phyloP scores from a whole-genome alignment of 2,329 filamentous ascomycete genomes.

The Verticillium nubilum region DNA sequence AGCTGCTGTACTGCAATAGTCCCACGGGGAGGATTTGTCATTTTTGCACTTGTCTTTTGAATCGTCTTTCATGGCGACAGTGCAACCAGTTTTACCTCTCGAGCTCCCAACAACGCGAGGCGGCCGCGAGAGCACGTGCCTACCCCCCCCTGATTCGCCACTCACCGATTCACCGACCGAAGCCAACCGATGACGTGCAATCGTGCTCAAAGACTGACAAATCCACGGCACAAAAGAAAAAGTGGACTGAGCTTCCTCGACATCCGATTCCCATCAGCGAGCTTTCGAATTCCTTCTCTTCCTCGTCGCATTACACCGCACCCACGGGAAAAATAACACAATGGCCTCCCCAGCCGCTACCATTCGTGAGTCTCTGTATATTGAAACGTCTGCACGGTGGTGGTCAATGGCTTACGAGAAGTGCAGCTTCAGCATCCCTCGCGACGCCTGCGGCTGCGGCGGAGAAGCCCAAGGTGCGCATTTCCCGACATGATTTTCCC shows the following conservation, averaged over 20 bases:
- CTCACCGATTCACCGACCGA: neutral
- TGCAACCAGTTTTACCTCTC: too few relatives aligned
- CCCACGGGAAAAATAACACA: slow-evolving; percentile 2
- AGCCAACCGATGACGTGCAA: neutral
- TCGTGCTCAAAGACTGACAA: slow-evolving; percentile 8
- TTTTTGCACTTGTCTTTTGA: too few relatives aligned
- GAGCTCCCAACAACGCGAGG: too few relatives aligned
- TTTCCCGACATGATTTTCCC: too few relatives aligned
- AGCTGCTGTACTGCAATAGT: too few relatives aligned
- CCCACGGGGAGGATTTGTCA: too few relatives aligned
- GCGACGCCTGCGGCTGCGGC: slow-evolving; percentile 21
- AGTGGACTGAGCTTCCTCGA: slow-evolving; percentile 7
- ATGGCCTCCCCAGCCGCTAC: slow-evolving; percentile 23
- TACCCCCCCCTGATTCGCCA: neutral
- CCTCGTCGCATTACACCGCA: neutral
- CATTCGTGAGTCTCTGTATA: slow-evolving; percentile 17
- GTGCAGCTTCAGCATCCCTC: slow-evolving; percentile 14
- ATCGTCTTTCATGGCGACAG: too few relatives aligned
- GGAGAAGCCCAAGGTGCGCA: slow-evolving; percentile 37
- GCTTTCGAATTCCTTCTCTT: neutral
- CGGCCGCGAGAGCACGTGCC: neutral
- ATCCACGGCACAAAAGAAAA: slow-evolving; percentile 10
- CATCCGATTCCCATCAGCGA: slow-evolving; percentile 1
- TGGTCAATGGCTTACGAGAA: neutral
- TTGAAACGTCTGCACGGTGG: too few relatives aligned